phyloP scores from a whole-genome alignment of 2,329 filamentous ascomycete genomes.

The Aspergillus tanneri region DNA sequence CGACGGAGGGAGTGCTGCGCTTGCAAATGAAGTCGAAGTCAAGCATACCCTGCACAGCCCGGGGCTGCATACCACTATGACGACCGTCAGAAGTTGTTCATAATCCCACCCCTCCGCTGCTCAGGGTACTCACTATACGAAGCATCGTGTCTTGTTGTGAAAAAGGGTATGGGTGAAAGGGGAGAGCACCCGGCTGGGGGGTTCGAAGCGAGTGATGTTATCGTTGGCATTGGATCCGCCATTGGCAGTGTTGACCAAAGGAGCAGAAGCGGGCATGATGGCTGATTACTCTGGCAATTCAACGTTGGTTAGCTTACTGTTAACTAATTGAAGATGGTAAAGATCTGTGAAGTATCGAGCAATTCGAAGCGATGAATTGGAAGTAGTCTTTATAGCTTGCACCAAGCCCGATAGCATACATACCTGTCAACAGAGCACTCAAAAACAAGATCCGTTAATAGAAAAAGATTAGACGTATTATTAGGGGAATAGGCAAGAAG shows the following conservation, averaged over 20 bases:
- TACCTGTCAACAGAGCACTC: slow-evolving; percentile 26
- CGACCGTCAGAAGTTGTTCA: slow-evolving; percentile 12
- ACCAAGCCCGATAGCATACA: background rate
- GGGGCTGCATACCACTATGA: slow-evolving; percentile 82
- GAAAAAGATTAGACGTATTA: slow-evolving; percentile 15
- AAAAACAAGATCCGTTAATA: slow-evolving; percentile 11
- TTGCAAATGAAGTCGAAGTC: slow-evolving; percentile 99
- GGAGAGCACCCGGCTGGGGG: slow-evolving; percentile 88
- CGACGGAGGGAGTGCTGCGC: slow-evolving; percentile 90
- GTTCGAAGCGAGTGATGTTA: slow-evolving; percentile 95
- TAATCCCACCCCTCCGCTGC: background rate
- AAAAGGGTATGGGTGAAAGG: slow-evolving; percentile 90
- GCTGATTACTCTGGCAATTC: slow-evolving; percentile 23
- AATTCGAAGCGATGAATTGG: background rate
- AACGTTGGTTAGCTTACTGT: slow-evolving; percentile 10
- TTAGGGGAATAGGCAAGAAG: slow-evolving; percentile 15
- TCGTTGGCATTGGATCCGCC: slow-evolving; percentile 76
- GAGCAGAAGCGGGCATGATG: slow-evolving; percentile 58
- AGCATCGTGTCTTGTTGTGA: slow-evolving; percentile 99
- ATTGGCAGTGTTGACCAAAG: slow-evolving; percentile 51
- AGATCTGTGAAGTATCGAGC: background rate
- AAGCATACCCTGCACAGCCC: slow-evolving; percentile 88
- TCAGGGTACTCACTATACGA: slow-evolving; percentile 73
- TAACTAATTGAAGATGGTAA: background rate
- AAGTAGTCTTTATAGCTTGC: background rate